Evolutionary conservation across 2,329 filamentous ascomycete genomes (phyloP).

Genomic region (Calonectria ilicicola): DNA sequence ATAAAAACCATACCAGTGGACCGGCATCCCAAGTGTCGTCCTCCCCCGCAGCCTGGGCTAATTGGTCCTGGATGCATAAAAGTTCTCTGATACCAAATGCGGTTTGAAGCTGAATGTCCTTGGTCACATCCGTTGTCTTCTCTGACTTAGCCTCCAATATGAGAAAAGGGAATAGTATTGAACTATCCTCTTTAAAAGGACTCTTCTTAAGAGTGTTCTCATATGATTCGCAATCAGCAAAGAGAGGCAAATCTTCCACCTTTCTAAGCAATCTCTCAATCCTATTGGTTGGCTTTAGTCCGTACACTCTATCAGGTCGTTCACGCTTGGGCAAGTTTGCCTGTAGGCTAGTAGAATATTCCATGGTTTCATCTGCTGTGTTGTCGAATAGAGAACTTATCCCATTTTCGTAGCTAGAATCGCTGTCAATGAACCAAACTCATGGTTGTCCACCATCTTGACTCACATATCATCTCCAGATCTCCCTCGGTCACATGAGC

Average conservation of each 20-base stretch:
- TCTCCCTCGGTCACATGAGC: neutral
- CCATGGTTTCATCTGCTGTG: neutral
- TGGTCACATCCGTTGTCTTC: constrained; percentile 1
- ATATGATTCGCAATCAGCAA: neutral
- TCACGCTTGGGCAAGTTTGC: neutral
- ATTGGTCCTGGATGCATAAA: constrained; percentile 16
- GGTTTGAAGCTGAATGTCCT: constrained; percentile 21
- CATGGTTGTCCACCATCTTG: no score
- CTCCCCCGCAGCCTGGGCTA: constrained; percentile 3
- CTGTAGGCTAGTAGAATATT: neutral
- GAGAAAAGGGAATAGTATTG: constrained; percentile 25
- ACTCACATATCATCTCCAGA: neutral
- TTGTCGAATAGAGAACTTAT: constrained; percentile 7
- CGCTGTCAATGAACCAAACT: neutral
- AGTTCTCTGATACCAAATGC: constrained; percentile 27
- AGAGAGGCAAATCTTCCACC: neutral
- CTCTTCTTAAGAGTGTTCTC: neutral
- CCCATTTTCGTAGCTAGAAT: neutral
- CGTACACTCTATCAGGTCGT: constrained; percentile 8
- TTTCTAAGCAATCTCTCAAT: neutral
- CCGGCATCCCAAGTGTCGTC: neutral
- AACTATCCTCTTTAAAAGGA: neutral
- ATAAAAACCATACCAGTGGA: constrained; percentile 10
- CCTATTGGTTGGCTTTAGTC: neutral
- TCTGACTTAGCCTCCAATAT: constrained; percentile 28